phyloP scores from a whole-genome alignment of 768 basidiomycete species.

The Coprinopsis marcescibilis region DNA sequence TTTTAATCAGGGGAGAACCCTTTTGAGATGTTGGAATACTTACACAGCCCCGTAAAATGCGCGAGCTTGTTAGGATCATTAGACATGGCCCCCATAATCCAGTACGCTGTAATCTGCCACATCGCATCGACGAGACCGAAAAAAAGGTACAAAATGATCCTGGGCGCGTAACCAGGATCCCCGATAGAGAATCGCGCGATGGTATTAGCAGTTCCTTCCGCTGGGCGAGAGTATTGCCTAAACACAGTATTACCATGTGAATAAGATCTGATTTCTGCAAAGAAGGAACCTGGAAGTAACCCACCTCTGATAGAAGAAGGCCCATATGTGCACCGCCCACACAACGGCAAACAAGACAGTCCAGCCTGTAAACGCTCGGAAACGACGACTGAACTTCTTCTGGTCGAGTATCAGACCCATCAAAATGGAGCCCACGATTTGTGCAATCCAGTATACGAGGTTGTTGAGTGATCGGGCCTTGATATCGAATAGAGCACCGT shows the following conservation, averaged over 20 bases:
- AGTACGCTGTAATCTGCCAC: constrained; percentile 83
- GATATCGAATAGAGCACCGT: constrained; percentile 75
- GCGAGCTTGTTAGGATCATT: constrained; percentile 78
- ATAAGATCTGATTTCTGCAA: background rate
- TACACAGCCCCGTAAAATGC: constrained; percentile 78
- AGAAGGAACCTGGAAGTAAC: constrained; percentile 14
- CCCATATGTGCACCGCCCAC: constrained; percentile 71
- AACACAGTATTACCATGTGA: constrained; percentile 11
- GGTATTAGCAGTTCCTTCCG: background rate
- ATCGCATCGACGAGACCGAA: constrained; percentile 74
- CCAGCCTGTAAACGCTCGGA: constrained; percentile 72
- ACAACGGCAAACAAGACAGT: constrained; percentile 53
- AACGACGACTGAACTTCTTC: constrained; percentile 47
- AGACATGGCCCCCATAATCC: constrained; percentile 83
- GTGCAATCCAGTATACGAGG: constrained; percentile 73
- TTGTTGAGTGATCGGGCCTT: constrained; percentile 73
- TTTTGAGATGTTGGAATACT: constrained; percentile 21
- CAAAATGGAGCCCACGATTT: constrained; percentile 67
- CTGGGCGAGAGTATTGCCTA: constrained; percentile 40
- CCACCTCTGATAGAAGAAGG: constrained; percentile 68
- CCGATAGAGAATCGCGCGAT: constrained; percentile 45
- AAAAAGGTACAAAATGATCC: constrained; percentile 61
- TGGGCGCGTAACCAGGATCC: constrained; percentile 47
- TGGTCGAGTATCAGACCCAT: constrained; percentile 70
- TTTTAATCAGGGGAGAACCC: background rate